Percentiles rank a stretch among this genome's conserved stretches.
Conservation (phyloP, 768 basidiomycete species). For the Daedalea quercina region DNA sequence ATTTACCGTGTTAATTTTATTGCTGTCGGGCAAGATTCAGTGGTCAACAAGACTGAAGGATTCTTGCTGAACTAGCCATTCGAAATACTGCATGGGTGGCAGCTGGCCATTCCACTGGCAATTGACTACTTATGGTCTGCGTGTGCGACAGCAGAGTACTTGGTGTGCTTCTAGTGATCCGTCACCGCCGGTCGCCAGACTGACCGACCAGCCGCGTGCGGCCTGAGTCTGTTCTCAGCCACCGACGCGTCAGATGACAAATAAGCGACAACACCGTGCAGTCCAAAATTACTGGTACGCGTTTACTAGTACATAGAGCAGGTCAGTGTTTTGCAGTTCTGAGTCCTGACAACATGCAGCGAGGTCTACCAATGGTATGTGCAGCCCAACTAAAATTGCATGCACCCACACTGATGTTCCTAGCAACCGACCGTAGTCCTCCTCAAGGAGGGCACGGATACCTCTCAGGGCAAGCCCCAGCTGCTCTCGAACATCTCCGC, state of each 20-base stretch:
- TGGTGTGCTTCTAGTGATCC: no score
- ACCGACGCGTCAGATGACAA: constrained; percentile 19
- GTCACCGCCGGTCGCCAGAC: no score
- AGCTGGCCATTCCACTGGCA: no score
- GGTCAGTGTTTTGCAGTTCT: neutral
- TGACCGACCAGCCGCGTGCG: neutral
- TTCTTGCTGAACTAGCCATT: no score
- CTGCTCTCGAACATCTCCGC: constrained; percentile 94
- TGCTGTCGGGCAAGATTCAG: no score
- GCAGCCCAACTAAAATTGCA: neutral
- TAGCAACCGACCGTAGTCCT: constrained; percentile 98
- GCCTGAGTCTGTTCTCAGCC: constrained; percentile 4
- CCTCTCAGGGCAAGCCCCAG: constrained; percentile 90
- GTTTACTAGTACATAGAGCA: neutral
- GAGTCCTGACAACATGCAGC: constrained; percentile 63
- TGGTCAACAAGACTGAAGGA: no score
- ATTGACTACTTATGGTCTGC: no score
- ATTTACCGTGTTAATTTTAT: no score
- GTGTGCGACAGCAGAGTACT: no score
- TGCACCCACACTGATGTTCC: neutral
- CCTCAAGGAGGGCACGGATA: constrained; percentile 92
- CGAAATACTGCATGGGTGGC: no score
- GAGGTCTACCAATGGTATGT: constrained; percentile 70
- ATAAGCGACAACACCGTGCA: constrained; percentile 11
- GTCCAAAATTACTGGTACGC: neutral